A percentile compares a stretch with the other conserved stretches of the same genome.
Evolutionary conservation across 148 eudicot species (phyloP).

Genomic region (Pouteria glomerata): DNA sequence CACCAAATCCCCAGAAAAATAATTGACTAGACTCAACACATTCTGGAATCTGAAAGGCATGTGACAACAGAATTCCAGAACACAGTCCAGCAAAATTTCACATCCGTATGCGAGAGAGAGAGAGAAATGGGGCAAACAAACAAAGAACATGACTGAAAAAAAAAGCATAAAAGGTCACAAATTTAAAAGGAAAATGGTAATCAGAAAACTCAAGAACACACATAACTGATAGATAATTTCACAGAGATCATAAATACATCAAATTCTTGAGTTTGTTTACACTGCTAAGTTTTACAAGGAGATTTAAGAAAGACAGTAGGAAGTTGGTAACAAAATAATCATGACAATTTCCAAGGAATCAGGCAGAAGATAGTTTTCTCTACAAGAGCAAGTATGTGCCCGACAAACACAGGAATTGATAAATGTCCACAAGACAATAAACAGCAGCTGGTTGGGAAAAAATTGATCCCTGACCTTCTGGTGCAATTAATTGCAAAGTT

Average conservation of each 20-base stretch:
- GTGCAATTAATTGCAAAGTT: background rate
- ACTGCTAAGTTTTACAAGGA: background rate
- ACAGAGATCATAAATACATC: background rate
- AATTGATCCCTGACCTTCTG: background rate
- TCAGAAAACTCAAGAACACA: background rate
- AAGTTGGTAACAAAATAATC: background rate
- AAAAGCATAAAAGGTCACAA: background rate
- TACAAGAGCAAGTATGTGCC: no score
- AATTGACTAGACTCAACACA: background rate
- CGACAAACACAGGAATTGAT: no score
- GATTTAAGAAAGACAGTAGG: background rate
- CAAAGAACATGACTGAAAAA: background rate
- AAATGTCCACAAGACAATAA: background rate
- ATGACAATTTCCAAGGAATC: background rate
- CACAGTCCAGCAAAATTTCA: background rate
- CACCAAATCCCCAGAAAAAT: background rate
- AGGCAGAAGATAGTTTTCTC: background rate
- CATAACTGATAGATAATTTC: background rate
- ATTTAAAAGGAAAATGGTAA: background rate
- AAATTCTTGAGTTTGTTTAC: background rate
- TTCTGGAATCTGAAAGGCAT: background rate
- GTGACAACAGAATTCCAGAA: background rate
- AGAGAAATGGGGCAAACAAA: background rate
- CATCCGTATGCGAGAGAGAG: background rate
- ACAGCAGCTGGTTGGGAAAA: background rate